Percentiles rank a stretch among this genome's conserved stretches.
Conservation (phyloP, 2,329 filamentous ascomycete species). For the Orbilia ellipsospora region DNA sequence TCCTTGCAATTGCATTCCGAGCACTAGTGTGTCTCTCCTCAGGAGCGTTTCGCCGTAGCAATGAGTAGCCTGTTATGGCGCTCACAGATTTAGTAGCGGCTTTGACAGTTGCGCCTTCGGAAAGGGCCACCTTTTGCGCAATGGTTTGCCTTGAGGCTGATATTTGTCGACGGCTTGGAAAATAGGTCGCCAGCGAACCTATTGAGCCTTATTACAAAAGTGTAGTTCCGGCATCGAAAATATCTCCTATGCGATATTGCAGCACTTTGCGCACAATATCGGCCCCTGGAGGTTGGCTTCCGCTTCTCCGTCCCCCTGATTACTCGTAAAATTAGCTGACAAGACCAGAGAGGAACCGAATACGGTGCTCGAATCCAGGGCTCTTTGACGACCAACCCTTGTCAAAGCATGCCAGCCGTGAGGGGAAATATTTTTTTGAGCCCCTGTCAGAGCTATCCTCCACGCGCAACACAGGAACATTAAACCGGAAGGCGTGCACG, state of each 20-base stretch:
- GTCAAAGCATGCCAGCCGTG: conserved; percentile 19
- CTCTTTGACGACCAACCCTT: conserved; percentile 16
- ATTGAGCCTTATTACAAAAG: conserved; percentile 33
- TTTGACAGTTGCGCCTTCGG: conserved; percentile 24
- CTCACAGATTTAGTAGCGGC: conserved; percentile 35
- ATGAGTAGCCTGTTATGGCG: conserved; percentile 15
- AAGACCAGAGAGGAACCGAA: conserved; percentile 27
- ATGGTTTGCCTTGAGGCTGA: conserved; percentile 45
- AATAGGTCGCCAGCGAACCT: conserved; percentile 18
- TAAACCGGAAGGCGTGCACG: background rate
- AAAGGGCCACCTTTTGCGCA: conserved; percentile 44
- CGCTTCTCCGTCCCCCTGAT: conserved; percentile 39
- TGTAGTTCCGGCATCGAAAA: conserved; percentile 1
- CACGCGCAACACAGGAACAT: conserved; percentile 14
- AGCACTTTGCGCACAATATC: background rate
- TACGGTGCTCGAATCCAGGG: conserved; percentile 36
- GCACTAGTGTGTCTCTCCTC: conserved; percentile 42
- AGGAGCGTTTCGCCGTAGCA: conserved; percentile 38
- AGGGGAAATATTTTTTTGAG: conserved; percentile 21
- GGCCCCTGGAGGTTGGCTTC: conserved; percentile 8
- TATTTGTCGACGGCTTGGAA: conserved; percentile 2
- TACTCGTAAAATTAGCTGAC: conserved; percentile 40
- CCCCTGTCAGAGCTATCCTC: conserved; percentile 26
- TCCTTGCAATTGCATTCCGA: conserved; percentile 44
- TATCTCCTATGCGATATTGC: conserved; percentile 27